These are phyloP conservation scores for Oldenlandia corymbosa DNA, from an alignment of 257 asterid species.

Conservation along the genomic window DNA sequence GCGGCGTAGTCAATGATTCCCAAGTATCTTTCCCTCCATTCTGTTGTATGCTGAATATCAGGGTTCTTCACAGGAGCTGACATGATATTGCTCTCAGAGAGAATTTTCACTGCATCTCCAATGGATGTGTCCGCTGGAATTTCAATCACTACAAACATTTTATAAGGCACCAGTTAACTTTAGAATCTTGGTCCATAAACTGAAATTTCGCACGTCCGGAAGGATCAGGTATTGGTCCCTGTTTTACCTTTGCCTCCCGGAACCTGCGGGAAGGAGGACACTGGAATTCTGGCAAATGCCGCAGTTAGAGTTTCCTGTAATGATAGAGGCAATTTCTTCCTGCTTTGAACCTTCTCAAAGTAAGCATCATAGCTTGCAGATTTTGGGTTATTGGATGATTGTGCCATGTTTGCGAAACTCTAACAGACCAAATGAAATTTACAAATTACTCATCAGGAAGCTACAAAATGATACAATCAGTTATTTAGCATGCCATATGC, in stretches of 20 bases:
- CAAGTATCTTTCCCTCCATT: conserved; percentile 71
- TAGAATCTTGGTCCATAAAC: not conserved
- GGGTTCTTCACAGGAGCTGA: conserved; percentile 78
- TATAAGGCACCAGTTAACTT: not conserved
- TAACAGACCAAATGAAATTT: not conserved
- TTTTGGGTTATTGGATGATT: conserved; percentile 14
- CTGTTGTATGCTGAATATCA: conserved; percentile 29
- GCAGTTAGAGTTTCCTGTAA: conserved; percentile 61
- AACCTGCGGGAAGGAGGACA: conserved; percentile 71
- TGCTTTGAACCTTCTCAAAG: conserved; percentile 58
- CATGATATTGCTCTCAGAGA: conserved; percentile 74
- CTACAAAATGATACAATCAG: not conserved
- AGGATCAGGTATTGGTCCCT: not conserved
- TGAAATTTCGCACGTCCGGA: not conserved
- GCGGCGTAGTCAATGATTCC: conserved; percentile 82
- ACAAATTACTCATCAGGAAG: not conserved
- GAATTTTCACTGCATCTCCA: conserved; percentile 59
- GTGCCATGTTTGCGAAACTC: conserved; percentile 36
- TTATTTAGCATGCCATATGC: too few species aligned
- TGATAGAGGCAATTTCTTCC: conserved; percentile 51
- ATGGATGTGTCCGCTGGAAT: conserved; percentile 57
- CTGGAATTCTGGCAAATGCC: conserved; percentile 65
- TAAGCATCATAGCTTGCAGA: conserved; percentile 58
- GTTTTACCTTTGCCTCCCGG: conserved; percentile 76
- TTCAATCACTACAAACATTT: conserved; percentile 54